Conservation (phyloP, 164 flowering plant genomes). For the Aristolochia californica region DNA sequence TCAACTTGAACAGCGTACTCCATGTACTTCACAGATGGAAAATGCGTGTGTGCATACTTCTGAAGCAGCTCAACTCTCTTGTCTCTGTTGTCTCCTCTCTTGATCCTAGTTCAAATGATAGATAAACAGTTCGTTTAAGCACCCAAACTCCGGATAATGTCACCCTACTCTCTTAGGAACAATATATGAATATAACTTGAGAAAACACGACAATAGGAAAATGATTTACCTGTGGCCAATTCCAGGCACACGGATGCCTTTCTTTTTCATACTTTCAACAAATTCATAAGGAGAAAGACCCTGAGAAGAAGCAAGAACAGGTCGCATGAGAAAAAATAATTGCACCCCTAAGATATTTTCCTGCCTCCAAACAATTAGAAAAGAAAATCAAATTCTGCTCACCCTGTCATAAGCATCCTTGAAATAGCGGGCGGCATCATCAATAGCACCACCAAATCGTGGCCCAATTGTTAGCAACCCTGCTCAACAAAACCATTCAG, state of each 20-base stretch:
- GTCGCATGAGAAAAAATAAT: not conserved
- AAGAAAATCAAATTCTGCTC: not conserved
- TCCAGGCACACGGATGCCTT: constrained; percentile 97
- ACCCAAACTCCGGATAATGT: not conserved
- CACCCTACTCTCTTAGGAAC: not conserved
- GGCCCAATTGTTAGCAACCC: constrained; percentile 98
- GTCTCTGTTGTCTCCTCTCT: constrained; percentile 96
- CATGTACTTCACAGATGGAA: constrained; percentile 97
- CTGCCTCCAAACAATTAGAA: no score
- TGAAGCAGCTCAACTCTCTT: constrained; percentile 96
- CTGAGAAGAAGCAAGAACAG: constrained; percentile 25
- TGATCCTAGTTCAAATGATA: constrained; percentile 44
- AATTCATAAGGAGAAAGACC: constrained; percentile 80
- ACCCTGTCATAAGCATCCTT: constrained; percentile 94
- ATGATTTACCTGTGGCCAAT: constrained; percentile 89
- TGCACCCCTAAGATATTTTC: not conserved
- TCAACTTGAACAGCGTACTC: constrained; percentile 98
- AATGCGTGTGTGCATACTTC: constrained; percentile 62
- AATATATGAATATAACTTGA: not conserved
- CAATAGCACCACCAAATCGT: constrained; percentile 97
- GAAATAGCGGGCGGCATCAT: constrained; percentile 97
- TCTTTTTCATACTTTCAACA: constrained; percentile 97
- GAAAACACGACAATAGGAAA: no score
- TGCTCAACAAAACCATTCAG: constrained; percentile 24
- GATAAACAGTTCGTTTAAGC: not conserved